phyloP scores from a whole-genome alignment of 768 basidiomycete species.

The Termitomyces sp. region DNA sequence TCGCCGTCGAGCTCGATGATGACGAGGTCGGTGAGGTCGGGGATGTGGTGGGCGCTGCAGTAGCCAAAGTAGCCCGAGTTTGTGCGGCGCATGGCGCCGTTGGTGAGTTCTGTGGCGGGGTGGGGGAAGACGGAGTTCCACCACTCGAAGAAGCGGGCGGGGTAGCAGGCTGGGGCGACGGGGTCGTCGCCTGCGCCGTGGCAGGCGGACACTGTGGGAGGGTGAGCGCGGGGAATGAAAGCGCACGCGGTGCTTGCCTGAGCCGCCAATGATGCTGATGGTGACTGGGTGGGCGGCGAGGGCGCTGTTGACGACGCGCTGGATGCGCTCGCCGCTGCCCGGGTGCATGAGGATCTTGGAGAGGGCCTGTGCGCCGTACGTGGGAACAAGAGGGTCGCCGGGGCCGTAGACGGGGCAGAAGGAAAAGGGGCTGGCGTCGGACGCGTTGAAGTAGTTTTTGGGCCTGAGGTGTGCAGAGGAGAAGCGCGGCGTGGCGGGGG shows the following conservation, averaged over 20 bases:
- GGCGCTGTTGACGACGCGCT: conserved; percentile 80
- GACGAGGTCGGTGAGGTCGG: conserved; percentile 90
- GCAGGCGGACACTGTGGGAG: conserved; percentile 76
- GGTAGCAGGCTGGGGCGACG: conserved; percentile 81
- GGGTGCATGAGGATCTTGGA: conserved; percentile 72
- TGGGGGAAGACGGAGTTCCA: conserved; percentile 98
- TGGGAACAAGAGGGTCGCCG: conserved; percentile 72
- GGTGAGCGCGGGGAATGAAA: neutral
- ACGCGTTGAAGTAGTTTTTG: conserved; percentile 79
- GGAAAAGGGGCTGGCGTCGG: conserved; percentile 71
- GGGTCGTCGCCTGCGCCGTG: conserved; percentile 93
- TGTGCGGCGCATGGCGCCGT: conserved; percentile 91
- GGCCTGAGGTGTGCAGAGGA: conserved; percentile 53
- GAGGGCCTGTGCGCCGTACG: conserved; percentile 74
- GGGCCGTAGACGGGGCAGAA: conserved; percentile 92
- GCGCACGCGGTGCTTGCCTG: conserved; percentile 45
- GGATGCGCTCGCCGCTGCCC: conserved; percentile 80
- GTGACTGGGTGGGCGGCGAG: conserved; percentile 84
- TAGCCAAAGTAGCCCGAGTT: conserved; percentile 94
- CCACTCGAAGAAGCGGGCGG: conserved; percentile 95
- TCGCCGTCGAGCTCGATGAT: conserved; percentile 94
- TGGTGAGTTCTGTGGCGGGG: conserved; percentile 95
- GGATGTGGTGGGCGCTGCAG: conserved; percentile 90
- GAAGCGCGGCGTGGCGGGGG: conserved; percentile 28
- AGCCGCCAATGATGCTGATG: conserved; percentile 87